These are phyloP conservation scores for Pholiota adiposa DNA, from an alignment of 1,284 basidiomycete species.

Conservation along the genomic window DNA sequence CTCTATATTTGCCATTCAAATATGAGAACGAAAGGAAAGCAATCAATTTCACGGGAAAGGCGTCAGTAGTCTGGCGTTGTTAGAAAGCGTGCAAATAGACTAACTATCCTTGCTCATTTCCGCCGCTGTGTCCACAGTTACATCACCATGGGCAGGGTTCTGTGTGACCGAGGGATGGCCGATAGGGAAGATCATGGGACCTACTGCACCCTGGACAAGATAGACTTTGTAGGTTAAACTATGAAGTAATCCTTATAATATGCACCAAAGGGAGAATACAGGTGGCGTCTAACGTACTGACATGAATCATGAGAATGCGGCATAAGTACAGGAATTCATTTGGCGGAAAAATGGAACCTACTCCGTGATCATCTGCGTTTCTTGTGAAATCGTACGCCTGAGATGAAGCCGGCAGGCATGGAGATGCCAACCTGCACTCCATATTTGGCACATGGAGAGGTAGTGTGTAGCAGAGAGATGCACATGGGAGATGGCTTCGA, in stretches of 20 bases:
- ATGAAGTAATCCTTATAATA: not conserved
- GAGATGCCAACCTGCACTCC: constrained; percentile 14
- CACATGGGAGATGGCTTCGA: constrained; percentile 22
- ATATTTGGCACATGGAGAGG: constrained; percentile 4
- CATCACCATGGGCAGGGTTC: not conserved
- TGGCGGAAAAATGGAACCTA: constrained; percentile 10
- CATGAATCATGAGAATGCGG: constrained; percentile 7
- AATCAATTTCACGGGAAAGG: not conserved
- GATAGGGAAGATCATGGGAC: constrained; percentile 4
- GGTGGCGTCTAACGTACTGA: constrained; percentile 9
- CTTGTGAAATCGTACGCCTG: constrained; percentile 13
- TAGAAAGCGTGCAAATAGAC: not conserved
- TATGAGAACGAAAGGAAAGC: not conserved
- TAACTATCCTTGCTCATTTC: constrained; percentile 6
- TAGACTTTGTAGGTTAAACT: constrained; percentile 2
- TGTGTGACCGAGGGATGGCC: not conserved
- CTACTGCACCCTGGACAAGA: not conserved
- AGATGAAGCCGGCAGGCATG: constrained; percentile 21
- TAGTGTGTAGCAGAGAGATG: constrained; percentile 8
- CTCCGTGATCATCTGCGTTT: constrained; percentile 17
- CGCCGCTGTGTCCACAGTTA: not conserved
- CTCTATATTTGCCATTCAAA: not conserved
- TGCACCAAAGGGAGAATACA: not conserved
- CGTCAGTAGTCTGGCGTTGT: not conserved
- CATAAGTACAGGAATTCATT: constrained; percentile 8